A percentile compares a stretch with the other conserved stretches of the same genome.
Evolutionary conservation across 2,329 filamentous ascomycete species (phyloP).

Genomic region (Neofusicoccum sp.): DNA sequence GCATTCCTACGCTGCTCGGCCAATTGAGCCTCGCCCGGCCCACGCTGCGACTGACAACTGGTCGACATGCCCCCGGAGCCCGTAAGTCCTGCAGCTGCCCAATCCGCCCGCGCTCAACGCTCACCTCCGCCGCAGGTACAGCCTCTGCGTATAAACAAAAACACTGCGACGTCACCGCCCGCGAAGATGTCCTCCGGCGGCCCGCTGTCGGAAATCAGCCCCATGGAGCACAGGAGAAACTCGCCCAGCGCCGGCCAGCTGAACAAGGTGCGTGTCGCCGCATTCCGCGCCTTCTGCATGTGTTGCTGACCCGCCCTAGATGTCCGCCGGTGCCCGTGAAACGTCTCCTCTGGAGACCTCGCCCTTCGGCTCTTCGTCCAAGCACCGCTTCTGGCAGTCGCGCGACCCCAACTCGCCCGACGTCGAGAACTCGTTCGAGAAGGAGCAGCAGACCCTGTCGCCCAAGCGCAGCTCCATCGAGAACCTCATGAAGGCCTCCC

Average conservation of each 20-base stretch:
- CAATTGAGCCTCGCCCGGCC: conserved; percentile 30
- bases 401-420: conserved; percentile 65
- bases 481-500: conserved; percentile 89
- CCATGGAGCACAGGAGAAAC: conserved; percentile 83
- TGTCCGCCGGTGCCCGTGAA: conserved; percentile 70
- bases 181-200: conserved; percentile 69
- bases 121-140: conserved; percentile 60
- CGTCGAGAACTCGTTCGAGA: conserved; percentile 68
- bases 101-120: background rate
- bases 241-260: conserved; percentile 86
- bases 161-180: conserved; percentile 61
- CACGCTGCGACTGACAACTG: conserved; percentile 23
- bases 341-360: conserved; percentile 86
- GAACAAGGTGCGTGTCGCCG: conserved; percentile 61
- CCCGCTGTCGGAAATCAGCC: conserved; percentile 86
- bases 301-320: conserved; percentile 50
- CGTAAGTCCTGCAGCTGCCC: conserved; percentile 32
- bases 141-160: conserved; percentile 79
- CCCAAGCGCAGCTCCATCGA: conserved; percentile 89
- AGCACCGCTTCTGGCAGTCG: conserved; percentile 87
- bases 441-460: conserved; percentile 66
- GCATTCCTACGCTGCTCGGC: conserved; percentile 31
- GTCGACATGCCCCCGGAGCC: conserved; percentile 45
- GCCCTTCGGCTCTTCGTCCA: conserved; percentile 69
- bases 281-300: conserved; percentile 25